These are phyloP conservation scores for Plasmopara muralis DNA, from an alignment of 352 stramenopile species.

Conservation along the genomic window DNA sequence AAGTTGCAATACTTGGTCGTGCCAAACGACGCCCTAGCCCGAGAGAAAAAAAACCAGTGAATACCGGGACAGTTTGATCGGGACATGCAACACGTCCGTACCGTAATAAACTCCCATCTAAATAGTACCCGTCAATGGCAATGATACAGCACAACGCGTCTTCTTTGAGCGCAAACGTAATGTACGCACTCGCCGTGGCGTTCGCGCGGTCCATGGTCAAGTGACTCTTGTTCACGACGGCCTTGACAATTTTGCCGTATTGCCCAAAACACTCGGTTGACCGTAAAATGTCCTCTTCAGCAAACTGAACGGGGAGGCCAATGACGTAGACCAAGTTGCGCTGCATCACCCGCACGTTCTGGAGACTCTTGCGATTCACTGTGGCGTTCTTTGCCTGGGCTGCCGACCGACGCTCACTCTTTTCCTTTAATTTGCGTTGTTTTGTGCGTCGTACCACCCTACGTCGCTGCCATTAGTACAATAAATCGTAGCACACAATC, in stretches of 20 bases:
- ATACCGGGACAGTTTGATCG: too few species aligned
- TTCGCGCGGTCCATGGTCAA: conserved; percentile 62
- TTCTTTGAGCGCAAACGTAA: conserved; percentile 89
- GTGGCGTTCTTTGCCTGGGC: conserved; percentile 30
- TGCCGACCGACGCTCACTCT: conserved; percentile 58
- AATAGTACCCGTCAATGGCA: conserved; percentile 85
- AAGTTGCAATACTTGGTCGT: conserved; percentile 96
- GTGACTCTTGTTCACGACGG: conserved; percentile 87
- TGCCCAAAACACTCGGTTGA: conserved; percentile 89
- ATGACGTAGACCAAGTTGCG: conserved; percentile 94
- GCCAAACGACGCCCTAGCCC: conserved; percentile 82
- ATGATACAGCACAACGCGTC: conserved; percentile 89
- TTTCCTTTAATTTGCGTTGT: conserved; percentile 82
- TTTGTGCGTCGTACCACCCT: conserved; percentile 75
- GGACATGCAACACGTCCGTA: conserved; percentile 12
- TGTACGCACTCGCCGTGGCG: conserved; percentile 87
- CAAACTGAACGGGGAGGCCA: conserved; percentile 79
- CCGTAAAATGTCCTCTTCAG: conserved; percentile 78
- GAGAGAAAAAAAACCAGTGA: background rate
- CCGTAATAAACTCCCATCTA: conserved; percentile 75
- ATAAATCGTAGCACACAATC: background rate
- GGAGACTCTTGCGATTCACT: conserved; percentile 75
- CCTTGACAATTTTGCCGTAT: conserved; percentile 92
- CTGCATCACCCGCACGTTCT: conserved; percentile 91
- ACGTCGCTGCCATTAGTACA: background rate